Conservation (phyloP, 345 rosid genomes). For the Raphanus sativus region DNA sequence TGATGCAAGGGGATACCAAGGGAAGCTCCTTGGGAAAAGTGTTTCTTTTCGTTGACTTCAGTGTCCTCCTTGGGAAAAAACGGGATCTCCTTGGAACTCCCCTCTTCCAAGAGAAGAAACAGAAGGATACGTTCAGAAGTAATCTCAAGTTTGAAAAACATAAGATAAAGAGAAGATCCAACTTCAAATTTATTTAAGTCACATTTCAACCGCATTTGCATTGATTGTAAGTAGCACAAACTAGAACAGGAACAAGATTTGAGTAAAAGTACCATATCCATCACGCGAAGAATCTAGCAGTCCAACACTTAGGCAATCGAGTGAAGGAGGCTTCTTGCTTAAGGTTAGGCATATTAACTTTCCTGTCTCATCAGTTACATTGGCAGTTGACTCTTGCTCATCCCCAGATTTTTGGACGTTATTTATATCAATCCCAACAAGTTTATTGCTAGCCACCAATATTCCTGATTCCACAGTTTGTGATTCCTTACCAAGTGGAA, state of each 20-base stretch:
- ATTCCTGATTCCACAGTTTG: constrained; percentile 24
- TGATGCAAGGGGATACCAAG: constrained; percentile 63
- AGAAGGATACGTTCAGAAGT: constrained; percentile 35
- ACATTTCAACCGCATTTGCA: background rate
- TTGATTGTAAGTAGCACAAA: constrained; percentile 17
- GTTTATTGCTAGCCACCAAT: constrained; percentile 30
- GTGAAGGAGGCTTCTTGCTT: constrained; percentile 50
- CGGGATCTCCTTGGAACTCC: constrained; percentile 43
- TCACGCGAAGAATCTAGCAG: constrained; percentile 40
- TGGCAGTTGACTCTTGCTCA: constrained; percentile 31
- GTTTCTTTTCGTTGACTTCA: constrained; percentile 33
- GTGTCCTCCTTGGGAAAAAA: constrained; percentile 43
- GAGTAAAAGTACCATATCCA: constrained; percentile 49
- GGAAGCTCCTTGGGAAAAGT: constrained; percentile 41
- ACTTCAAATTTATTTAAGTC: constrained; percentile 1
- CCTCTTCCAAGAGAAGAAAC: constrained; percentile 39
- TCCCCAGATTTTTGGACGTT: constrained; percentile 30
- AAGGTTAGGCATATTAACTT: constrained; percentile 49
- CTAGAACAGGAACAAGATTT: constrained; percentile 9
- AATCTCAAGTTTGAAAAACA: constrained; percentile 23
- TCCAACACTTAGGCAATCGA: constrained; percentile 42
- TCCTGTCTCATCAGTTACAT: constrained; percentile 31
- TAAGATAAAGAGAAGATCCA: background rate
- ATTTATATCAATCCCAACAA: constrained; percentile 19
- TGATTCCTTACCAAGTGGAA: constrained; percentile 25